A percentile compares a stretch with the other conserved stretches of the same genome.
Evolutionary conservation across 1,284 basidiomycete genomes (phyloP).

Genomic region (Exobasidium rhododendri): DNA sequence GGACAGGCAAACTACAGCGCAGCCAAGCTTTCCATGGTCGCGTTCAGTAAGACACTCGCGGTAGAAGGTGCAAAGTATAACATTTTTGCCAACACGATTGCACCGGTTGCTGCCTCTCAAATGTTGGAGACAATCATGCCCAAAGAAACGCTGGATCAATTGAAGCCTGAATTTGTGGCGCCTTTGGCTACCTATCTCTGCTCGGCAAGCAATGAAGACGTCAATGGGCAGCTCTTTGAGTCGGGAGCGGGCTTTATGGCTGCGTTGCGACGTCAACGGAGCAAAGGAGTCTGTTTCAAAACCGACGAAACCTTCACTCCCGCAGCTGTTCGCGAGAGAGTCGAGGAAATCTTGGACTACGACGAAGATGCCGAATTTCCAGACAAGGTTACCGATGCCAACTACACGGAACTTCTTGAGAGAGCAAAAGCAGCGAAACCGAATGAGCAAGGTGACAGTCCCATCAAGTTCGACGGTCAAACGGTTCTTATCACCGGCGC

Average conservation of each 20-base stretch:
- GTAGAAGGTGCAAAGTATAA: constrained; percentile 85
- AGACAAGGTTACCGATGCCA: constrained; percentile 64
- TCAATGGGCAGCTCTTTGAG: constrained; percentile 85
- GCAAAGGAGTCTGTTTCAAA: constrained; percentile 80
- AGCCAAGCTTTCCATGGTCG: constrained; percentile 57
- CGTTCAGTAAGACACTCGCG: constrained; percentile 81
- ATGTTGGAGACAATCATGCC: constrained; percentile 97
- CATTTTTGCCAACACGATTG: constrained; percentile 82
- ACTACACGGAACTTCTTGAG: constrained; percentile 65
- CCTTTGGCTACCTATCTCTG: constrained; percentile 63
- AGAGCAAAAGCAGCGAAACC: constrained; percentile 66
- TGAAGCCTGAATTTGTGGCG: constrained; percentile 91
- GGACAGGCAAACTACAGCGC: constrained; percentile 82
- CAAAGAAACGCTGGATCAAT: constrained; percentile 86
- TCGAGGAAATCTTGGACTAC: constrained; percentile 73
- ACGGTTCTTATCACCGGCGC: constrained; percentile 87
- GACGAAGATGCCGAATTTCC: constrained; percentile 70
- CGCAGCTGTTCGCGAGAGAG: constrained; percentile 65
- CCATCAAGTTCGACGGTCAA: constrained; percentile 80
- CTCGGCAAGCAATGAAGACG: constrained; percentile 58
- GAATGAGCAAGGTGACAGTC: constrained; percentile 68
- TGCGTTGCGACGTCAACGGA: constrained; percentile 89
- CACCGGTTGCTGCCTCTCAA: constrained; percentile 86
- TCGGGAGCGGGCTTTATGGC: constrained; percentile 90
- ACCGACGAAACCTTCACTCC: constrained; percentile 88